A percentile compares a stretch with the other conserved stretches of the same genome.
phyloP scores from a whole-genome alignment of 148 eudicot species.

The Silene latifolia region DNA sequence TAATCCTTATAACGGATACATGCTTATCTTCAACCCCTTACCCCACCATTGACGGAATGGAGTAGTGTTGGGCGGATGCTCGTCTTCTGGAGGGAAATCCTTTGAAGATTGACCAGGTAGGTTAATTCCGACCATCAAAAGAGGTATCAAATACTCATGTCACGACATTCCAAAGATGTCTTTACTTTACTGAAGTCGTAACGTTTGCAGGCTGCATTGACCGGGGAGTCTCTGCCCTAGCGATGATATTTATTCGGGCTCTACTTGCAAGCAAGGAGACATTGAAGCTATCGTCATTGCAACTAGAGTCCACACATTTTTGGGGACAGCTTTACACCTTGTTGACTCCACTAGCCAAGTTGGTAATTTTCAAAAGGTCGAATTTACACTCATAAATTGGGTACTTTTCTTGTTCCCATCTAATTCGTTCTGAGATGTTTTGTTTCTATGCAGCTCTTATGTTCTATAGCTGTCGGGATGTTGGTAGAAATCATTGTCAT shows the following conservation, averaged over 20 bases:
- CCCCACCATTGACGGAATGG: too few species aligned
- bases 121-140: not conserved
- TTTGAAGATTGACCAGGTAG: conserved; percentile 90
- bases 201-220: conserved; percentile 75
- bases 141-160: not conserved
- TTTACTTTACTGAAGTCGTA: conserved; percentile 17
- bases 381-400: not conserved
- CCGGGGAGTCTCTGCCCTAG: conserved; percentile 98
- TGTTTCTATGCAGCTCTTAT: conserved; percentile 59
- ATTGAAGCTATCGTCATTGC: conserved; percentile 95
- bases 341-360: conserved; percentile 94
- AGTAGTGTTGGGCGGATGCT: too few species aligned
- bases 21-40: too few species aligned
- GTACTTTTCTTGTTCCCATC: not conserved
- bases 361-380: conserved; percentile 94
- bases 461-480: conserved; percentile 98
- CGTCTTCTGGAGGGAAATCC: conserved; percentile 98
- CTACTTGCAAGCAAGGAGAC: conserved; percentile 98
- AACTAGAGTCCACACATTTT: conserved; percentile 98
- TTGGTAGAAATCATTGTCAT: too few species aligned
- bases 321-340: conserved; percentile 97
- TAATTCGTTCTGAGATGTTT: too few species aligned
- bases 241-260: conserved; percentile 94
- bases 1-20: too few species aligned
- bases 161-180: not conserved